Percentiles rank a stretch among this genome's conserved stretches.
Evolutionary conservation across 306 rosid genomes (phyloP).

Genomic region (Vicia sativa): DNA sequence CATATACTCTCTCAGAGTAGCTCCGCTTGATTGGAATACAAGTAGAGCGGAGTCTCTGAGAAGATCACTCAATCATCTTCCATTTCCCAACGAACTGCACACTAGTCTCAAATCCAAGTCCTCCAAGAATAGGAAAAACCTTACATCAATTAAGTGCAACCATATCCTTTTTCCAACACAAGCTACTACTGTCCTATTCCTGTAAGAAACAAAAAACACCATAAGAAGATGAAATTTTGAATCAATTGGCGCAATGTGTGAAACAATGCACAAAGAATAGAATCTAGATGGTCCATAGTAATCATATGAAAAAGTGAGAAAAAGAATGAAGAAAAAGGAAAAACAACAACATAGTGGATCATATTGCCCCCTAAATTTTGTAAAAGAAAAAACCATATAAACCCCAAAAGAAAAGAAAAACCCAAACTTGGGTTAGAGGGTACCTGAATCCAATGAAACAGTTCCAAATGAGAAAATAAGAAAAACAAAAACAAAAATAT

Average conservation of each 20-base stretch:
- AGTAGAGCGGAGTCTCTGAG: constrained; percentile 46
- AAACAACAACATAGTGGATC: constrained; percentile 17
- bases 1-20: constrained; percentile 43
- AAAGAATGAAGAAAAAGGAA: not conserved
- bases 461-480: constrained; percentile 28
- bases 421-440: constrained; percentile 18
- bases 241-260: constrained; percentile 21
- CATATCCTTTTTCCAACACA: constrained; percentile 24
- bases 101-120: constrained; percentile 36
- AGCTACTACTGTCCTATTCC: constrained; percentile 33
- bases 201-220: constrained; percentile 33
- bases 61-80: constrained; percentile 38
- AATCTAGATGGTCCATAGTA: constrained; percentile 32
- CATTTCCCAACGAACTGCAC: constrained; percentile 28
- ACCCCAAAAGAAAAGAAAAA: constrained; percentile 10
- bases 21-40: constrained; percentile 54
- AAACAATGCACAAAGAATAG: constrained; percentile 31
- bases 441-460: constrained; percentile 40
- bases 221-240: constrained; percentile 37
- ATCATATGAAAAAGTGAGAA: constrained; percentile 14
- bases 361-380: constrained; percentile 38
- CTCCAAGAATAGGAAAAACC: constrained; percentile 18
- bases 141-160: constrained; percentile 23
- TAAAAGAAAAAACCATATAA: constrained; percentile 33
- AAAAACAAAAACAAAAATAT: not conserved